These are phyloP conservation scores for Hyphopichia buzzinii DNA, from an alignment of 1,139 yeast genomes.

Conservation along the genomic window DNA sequence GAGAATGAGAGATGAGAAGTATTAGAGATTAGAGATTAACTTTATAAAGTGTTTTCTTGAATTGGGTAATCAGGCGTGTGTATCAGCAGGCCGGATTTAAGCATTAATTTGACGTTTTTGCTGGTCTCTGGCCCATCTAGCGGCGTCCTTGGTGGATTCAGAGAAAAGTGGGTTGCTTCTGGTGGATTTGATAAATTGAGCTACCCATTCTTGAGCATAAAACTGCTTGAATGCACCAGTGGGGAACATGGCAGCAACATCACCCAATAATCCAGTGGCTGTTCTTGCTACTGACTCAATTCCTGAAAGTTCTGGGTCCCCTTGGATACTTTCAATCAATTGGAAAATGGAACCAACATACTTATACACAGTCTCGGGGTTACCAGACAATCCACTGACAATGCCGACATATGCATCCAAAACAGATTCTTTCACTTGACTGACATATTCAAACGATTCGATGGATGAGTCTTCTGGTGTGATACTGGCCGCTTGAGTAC, in stretches of 20 bases:
- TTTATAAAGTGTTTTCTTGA: too few relatives aligned
- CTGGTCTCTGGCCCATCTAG: slow-evolving; percentile 95
- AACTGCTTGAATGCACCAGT: slow-evolving; percentile 66
- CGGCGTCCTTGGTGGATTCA: slow-evolving; percentile 76
- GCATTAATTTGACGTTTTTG: slow-evolving; percentile 52
- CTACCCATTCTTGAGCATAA: slow-evolving; percentile 73
- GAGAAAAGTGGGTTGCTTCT: slow-evolving; percentile 61
- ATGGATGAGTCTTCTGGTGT: slow-evolving; percentile 59
- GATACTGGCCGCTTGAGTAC: slow-evolving; percentile 53
- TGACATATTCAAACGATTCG: slow-evolving; percentile 76
- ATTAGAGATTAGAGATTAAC: too few relatives aligned
- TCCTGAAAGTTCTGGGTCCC: slow-evolving; percentile 56
- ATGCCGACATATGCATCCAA: slow-evolving; percentile 95
- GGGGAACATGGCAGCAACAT: slow-evolving; percentile 83
- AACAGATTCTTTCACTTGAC: slow-evolving; percentile 76
- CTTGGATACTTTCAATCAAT: slow-evolving; percentile 59
- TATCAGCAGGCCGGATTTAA: neutral
- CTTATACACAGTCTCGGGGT: slow-evolving; percentile 64
- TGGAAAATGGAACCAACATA: slow-evolving; percentile 69
- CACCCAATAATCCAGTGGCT: slow-evolving; percentile 89
- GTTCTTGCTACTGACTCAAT: slow-evolving; percentile 71
- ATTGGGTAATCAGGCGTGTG: too few relatives aligned
- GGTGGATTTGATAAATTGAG: slow-evolving; percentile 72
- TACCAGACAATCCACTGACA: slow-evolving; percentile 76
- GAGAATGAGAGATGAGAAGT: slow-evolving; percentile 3